phyloP scores from a whole-genome alignment of 140 eudicot genomes.

The Erigeron philadelphicus region DNA sequence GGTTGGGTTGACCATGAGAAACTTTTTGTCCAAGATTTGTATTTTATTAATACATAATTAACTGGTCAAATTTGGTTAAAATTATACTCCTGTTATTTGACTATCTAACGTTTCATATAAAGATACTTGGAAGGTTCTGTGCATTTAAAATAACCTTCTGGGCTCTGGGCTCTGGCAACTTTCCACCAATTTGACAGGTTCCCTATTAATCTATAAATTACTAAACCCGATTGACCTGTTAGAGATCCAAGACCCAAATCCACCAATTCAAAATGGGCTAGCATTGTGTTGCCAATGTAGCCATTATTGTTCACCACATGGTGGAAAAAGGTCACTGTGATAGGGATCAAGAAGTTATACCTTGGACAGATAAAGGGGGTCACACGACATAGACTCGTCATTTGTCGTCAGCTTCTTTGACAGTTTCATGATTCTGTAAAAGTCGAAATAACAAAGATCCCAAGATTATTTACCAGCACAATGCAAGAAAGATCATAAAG shows the following conservation, averaged over 20 bases:
- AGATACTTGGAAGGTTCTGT: neutral
- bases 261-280: neutral
- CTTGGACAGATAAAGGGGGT: slow-evolving; percentile 73
- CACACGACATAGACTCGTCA: slow-evolving; percentile 82
- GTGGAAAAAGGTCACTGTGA: neutral
- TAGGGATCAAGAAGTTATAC: slow-evolving; percentile 31
- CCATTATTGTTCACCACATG: neutral
- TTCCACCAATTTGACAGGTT: too few species aligned
- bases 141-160: neutral
- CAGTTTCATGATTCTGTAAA: slow-evolving; percentile 66
- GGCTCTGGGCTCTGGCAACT: too few species aligned
- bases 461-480: slow-evolving; percentile 7
- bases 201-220: too few species aligned
- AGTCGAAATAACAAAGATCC: slow-evolving; percentile 8
- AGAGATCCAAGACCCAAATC: neutral
- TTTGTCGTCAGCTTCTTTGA: slow-evolving; percentile 76
- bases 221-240: neutral
- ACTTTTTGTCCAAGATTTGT: neutral
- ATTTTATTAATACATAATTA: neutral
- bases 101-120: neutral
- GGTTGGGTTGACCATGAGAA: neutral
- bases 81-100: neutral
- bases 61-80: neutral
- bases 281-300: neutral
- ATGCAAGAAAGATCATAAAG: neutral